Conservation (phyloP, 192 early-diverging fungal genomes). For the Coemansia umbellata region DNA sequence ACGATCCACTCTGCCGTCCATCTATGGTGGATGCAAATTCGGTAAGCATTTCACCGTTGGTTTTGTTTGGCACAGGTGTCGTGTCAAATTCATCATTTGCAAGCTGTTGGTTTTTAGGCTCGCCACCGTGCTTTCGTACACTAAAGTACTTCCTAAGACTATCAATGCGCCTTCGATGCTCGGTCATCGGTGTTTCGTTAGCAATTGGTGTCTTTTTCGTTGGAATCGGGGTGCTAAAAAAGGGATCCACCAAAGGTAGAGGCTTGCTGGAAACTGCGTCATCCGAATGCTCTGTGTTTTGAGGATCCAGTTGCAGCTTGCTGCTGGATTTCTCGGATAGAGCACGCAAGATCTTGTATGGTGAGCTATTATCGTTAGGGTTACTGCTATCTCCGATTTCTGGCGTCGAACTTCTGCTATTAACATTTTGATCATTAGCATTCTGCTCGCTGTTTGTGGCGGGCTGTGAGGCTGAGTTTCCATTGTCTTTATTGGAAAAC, state of each 20-base stretch:
- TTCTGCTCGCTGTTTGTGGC: background rate
- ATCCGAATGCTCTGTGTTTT: no score
- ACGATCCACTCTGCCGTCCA: background rate
- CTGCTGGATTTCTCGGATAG: slow-evolving; percentile 32
- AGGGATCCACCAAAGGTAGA: background rate
- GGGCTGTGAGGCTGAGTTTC: background rate
- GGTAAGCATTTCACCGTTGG: slow-evolving; percentile 7
- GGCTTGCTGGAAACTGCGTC: background rate
- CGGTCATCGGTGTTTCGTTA: slow-evolving; percentile 5
- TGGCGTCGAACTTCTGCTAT: background rate
- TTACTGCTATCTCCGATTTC: background rate
- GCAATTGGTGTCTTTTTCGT: slow-evolving; percentile 2
- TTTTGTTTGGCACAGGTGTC: background rate
- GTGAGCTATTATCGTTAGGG: slow-evolving; percentile 3
- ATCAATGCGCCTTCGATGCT: slow-evolving; percentile 26
- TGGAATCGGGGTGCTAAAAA: slow-evolving; percentile 14
- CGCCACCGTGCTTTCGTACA: background rate
- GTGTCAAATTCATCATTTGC: background rate
- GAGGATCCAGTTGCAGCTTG: no score
- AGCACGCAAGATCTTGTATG: slow-evolving; percentile 18
- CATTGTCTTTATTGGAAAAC: background rate
- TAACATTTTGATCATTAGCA: background rate
- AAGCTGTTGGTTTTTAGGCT: background rate
- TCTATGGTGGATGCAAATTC: slow-evolving; percentile 7
- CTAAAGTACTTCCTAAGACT: slow-evolving; percentile 30